These are phyloP conservation scores for Skeletonema grethae DNA, from an alignment of 108 stramenopile species.

Conservation along the genomic window DNA sequence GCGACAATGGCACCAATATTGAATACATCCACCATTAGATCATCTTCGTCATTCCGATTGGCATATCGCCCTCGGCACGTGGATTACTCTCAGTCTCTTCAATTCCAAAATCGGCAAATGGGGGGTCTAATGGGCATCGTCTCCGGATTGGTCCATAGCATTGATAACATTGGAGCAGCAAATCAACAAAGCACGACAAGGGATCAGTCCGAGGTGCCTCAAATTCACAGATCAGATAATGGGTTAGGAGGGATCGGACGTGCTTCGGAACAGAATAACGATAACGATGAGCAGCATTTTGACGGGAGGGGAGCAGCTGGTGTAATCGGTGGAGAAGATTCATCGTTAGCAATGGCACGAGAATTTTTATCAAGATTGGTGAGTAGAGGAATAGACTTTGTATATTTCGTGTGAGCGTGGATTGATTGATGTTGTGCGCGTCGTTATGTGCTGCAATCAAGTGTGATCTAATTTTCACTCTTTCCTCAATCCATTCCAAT, in stretches of 20 bases:
- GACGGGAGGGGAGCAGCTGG: neutral
- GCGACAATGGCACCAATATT: neutral
- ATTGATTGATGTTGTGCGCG: neutral
- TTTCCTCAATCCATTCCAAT: neutral
- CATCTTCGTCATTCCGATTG: neutral
- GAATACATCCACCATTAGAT: neutral
- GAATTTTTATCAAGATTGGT: constrained; percentile 53
- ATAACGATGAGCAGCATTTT: neutral
- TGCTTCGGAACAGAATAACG: constrained; percentile 17
- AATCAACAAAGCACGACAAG: neutral
- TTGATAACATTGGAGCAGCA: neutral
- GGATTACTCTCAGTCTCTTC: neutral
- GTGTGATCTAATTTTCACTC: neutral
- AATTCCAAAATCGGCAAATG: neutral
- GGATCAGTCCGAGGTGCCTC: constrained; percentile 15
- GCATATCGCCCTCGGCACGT: constrained; percentile 1
- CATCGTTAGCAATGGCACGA: constrained; percentile 42
- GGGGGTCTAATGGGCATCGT: neutral
- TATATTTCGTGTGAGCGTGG: neutral
- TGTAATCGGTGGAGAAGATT: constrained; percentile 30
- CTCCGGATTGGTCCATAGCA: neutral
- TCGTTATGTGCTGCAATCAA: neutral
- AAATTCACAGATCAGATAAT: constrained; percentile 43
- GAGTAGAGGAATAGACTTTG: constrained; percentile 1
- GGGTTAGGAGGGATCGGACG: constrained; percentile 40